Evolutionary conservation across 164 flowering plant genomes (phyloP).

Genomic region (Euptelea pleiosperma): DNA sequence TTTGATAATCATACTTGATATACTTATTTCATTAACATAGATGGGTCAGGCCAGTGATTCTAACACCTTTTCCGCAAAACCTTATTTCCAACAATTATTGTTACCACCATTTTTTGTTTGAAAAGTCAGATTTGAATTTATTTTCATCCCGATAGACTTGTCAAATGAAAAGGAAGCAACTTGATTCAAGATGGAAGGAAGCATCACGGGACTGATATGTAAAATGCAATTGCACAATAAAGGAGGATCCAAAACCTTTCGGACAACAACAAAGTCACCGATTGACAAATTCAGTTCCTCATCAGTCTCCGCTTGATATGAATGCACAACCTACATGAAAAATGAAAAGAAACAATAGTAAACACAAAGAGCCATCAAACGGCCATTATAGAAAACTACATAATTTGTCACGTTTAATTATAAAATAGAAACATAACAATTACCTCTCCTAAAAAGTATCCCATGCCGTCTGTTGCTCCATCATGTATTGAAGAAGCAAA

Average conservation of each 20-base stretch:
- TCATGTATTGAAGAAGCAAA: slow-evolving; percentile 48
- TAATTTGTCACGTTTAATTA: background rate
- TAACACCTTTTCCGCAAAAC: no score
- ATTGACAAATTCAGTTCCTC: slow-evolving; percentile 72
- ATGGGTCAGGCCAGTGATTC: no score
- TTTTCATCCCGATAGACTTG: no score
- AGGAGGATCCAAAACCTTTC: slow-evolving; percentile 57
- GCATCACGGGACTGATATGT: no score
- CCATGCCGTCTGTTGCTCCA: slow-evolving; percentile 52
- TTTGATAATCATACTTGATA: no score
- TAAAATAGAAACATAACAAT: background rate
- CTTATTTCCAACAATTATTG: no score
- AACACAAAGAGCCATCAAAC: background rate
- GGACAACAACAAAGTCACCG: slow-evolving; percentile 84
- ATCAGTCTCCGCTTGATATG: slow-evolving; percentile 77
- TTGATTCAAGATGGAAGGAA: no score
- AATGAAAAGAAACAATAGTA: background rate
- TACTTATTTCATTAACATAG: no score
- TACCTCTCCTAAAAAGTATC: slow-evolving; percentile 90
- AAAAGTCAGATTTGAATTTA: no score
- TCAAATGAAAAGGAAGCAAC: no score
- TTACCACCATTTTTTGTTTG: no score
- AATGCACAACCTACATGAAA: slow-evolving; percentile 55
- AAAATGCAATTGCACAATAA: background rate
- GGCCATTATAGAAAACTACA: background rate